phyloP scores from a whole-genome alignment of 352 stramenopile genomes.

The Pythium angustatum region DNA sequence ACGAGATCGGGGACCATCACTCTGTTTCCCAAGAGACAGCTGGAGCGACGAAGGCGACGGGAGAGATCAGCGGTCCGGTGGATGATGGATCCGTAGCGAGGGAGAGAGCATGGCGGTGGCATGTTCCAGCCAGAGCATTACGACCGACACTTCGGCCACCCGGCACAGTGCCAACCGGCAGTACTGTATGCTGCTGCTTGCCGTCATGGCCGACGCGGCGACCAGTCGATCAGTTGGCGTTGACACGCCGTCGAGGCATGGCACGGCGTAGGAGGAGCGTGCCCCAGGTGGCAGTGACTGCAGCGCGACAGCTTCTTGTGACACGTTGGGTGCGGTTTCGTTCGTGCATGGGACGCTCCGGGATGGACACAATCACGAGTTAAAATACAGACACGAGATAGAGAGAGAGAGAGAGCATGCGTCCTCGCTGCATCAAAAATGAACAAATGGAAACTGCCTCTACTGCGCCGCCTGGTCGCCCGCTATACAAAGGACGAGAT shows the following conservation, averaged over 20 bases:
- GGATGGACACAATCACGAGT: not conserved
- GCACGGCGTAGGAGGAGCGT: no score
- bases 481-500: no score
- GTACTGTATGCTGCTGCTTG: not conserved
- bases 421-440: conserved; percentile 10
- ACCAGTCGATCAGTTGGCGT: no score
- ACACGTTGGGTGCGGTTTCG: not conserved
- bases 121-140: conserved; percentile 6
- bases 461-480: conserved; percentile 6
- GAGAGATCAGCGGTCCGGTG: not conserved
- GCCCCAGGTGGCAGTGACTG: no score
- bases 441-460: conserved; percentile 24
- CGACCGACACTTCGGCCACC: no score
- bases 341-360: not conserved
- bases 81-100: no score
- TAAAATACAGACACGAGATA: not conserved
- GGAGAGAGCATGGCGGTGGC: not conserved
- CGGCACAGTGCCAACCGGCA: not conserved
- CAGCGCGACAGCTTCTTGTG: no score
- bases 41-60: not conserved
- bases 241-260: no score
- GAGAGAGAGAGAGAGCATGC: conserved; percentile 4
- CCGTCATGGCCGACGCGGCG: not conserved
- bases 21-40: not conserved
- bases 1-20: not conserved